These are phyloP conservation scores for Pichia paraexigua DNA, from an alignment of 805 yeast species.

Conservation along the genomic window DNA sequence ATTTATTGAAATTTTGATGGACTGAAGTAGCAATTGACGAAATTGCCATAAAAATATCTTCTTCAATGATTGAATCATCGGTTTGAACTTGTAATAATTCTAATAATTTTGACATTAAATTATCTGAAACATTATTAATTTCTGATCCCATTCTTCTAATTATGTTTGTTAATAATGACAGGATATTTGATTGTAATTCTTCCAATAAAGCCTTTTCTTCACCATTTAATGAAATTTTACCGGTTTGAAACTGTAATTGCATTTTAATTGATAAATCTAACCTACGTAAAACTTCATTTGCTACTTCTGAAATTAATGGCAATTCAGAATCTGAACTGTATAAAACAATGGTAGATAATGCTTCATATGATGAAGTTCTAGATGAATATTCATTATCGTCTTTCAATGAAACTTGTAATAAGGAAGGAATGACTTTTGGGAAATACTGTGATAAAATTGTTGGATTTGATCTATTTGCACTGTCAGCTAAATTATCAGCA, in stretches of 20 bases:
- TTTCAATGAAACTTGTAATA: slow-evolving; percentile 62
- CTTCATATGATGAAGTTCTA: slow-evolving; percentile 95
- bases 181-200: slow-evolving; percentile 78
- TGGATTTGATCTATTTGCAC: slow-evolving; percentile 26
- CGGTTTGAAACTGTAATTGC: slow-evolving; percentile 37
- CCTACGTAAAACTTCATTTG: slow-evolving; percentile 64
- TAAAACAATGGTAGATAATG: slow-evolving; percentile 73
- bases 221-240: slow-evolving; percentile 25
- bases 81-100: slow-evolving; percentile 55
- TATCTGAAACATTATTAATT: slow-evolving; percentile 65
- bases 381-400: slow-evolving; percentile 79
- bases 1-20: slow-evolving; percentile 61
- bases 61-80: slow-evolving; percentile 69
- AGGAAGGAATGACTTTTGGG: slow-evolving; percentile 55
- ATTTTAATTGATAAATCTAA: slow-evolving; percentile 61
- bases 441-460: slow-evolving; percentile 72
- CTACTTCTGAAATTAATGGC: slow-evolving; percentile 61
- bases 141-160: slow-evolving; percentile 71
- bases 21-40: slow-evolving; percentile 82
- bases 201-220: slow-evolving; percentile 76
- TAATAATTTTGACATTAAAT: slow-evolving; percentile 75
- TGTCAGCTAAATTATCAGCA: slow-evolving; percentile 33
- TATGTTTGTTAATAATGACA: slow-evolving; percentile 72
- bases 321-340: slow-evolving; percentile 66
- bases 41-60: slow-evolving; percentile 87